Conservation (phyloP, 2,329 filamentous ascomycete species). For the Fusarium siculi region DNA sequence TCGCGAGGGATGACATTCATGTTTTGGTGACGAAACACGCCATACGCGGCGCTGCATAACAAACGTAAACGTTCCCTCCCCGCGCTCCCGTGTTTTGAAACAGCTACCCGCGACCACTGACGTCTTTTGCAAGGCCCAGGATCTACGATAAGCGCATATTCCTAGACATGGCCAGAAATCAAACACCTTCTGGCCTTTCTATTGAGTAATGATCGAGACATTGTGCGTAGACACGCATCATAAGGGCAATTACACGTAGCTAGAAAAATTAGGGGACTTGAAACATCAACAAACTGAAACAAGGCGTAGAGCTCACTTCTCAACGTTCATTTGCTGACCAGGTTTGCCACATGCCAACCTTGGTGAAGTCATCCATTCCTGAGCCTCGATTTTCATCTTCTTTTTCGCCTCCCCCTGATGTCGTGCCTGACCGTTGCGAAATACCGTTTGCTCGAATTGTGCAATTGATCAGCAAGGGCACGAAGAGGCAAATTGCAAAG, state of each 20-base stretch:
- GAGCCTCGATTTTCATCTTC: conserved; percentile 3
- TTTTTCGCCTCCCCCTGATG: conserved; percentile 36
- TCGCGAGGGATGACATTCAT: neutral
- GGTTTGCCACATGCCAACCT: conserved; percentile 41
- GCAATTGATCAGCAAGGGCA: neutral
- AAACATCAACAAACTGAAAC: conserved; percentile 31
- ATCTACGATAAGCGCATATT: conserved; percentile 26
- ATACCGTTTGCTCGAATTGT: neutral
- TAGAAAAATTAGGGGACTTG: conserved; percentile 18
- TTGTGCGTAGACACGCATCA: conserved; percentile 2
- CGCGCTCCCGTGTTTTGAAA: conserved; percentile 31
- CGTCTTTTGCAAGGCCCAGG: conserved; percentile 19
- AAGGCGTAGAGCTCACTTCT: neutral
- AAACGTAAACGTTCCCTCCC: neutral
- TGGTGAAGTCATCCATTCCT: conserved; percentile 37
- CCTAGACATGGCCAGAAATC: conserved; percentile 1
- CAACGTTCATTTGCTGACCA: conserved; percentile 10
- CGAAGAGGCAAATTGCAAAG: conserved; percentile 10
- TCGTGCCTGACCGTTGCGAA: neutral
- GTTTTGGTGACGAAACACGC: conserved; percentile 20
- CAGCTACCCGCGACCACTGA: conserved; percentile 25
- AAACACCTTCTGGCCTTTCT: neutral
- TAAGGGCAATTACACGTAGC: conserved; percentile 8
- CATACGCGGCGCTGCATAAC: neutral
- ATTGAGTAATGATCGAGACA: neutral